Conservation (phyloP, 306 rosid species). For the Ziziphus jujuba region DNA sequence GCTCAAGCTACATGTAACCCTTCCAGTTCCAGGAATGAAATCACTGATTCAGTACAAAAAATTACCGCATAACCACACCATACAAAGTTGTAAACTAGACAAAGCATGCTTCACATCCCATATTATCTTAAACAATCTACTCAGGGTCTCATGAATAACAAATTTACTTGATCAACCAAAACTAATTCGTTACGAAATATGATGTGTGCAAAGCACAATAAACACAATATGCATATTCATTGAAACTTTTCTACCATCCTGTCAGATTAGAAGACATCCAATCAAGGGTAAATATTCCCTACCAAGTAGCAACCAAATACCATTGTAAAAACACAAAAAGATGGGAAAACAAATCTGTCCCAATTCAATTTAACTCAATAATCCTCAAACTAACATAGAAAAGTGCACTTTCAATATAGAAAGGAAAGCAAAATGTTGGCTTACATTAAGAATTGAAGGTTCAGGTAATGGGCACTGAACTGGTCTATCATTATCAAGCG, state of each 20-base stretch:
- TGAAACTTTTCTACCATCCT: neutral
- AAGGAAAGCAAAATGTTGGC: constrained; percentile 24
- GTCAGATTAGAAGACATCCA: neutral
- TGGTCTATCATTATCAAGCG: constrained; percentile 77
- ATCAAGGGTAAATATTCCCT: neutral
- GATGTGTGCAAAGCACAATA: neutral
- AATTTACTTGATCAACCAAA: neutral
- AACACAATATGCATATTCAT: neutral
- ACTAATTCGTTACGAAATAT: neutral
- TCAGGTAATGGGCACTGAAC: constrained; percentile 90
- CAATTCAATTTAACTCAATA: neutral
- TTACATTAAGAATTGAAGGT: constrained; percentile 92
- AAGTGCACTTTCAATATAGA: neutral
- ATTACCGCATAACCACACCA: too few species aligned
- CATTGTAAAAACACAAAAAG: too few species aligned
- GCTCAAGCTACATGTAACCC: too few species aligned
- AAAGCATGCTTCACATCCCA: too few species aligned
- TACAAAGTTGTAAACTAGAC: too few species aligned
- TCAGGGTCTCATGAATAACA: neutral
- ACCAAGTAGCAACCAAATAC: too few species aligned
- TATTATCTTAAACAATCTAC: neutral
- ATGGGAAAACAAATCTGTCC: neutral
- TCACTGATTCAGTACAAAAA: too few species aligned
- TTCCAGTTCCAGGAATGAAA: too few species aligned
- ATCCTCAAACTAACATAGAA: neutral